A percentile compares a stretch with the other conserved stretches of the same genome.
Conservation (phyloP, 805 yeast species). For the Metschnikowia colocasiae region DNA sequence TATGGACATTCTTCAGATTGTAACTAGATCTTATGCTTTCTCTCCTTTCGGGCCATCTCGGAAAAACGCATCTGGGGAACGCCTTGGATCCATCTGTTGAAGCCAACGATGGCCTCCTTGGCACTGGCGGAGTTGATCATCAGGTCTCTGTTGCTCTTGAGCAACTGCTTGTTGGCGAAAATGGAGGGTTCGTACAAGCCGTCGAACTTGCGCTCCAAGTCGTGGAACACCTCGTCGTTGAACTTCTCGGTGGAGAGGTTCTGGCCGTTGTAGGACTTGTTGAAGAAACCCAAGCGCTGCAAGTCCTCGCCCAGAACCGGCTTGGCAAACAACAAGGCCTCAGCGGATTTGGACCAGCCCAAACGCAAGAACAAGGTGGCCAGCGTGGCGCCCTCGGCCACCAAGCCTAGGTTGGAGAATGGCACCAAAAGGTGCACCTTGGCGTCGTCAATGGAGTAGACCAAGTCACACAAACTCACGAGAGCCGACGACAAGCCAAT, state of each 20-base stretch:
- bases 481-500: slow-evolving; percentile 75
- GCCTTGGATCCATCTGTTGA: slow-evolving; percentile 67
- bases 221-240: slow-evolving; percentile 37
- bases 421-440: slow-evolving; percentile 65
- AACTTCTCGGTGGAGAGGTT: slow-evolving; percentile 39
- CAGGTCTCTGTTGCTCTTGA: slow-evolving; percentile 37
- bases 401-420: slow-evolving; percentile 77
- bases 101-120: slow-evolving; percentile 65
- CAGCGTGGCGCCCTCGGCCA: slow-evolving; percentile 76
- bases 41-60: slow-evolving; percentile 49
- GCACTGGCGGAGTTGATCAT: slow-evolving; percentile 51
- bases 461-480: slow-evolving; percentile 70
- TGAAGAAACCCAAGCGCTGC: slow-evolving; percentile 55
- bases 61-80: slow-evolving; percentile 67
- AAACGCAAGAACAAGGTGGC: slow-evolving; percentile 64
- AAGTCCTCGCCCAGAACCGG: slow-evolving; percentile 62
- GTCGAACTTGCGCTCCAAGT: slow-evolving; percentile 32
- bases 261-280: slow-evolving; percentile 47
- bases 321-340: slow-evolving; percentile 66
- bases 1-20: too few species aligned
- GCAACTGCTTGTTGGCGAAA: slow-evolving; percentile 43
- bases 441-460: slow-evolving; percentile 60
- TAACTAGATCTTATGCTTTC: slow-evolving; percentile 58
- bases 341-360: slow-evolving; percentile 69
- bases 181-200: slow-evolving; percentile 47